A percentile compares a stretch with the other conserved stretches of the same genome.
These are phyloP conservation scores for Lecanosticta acicola DNA, from an alignment of 2,329 filamentous ascomycete species.

Conservation along the genomic window DNA sequence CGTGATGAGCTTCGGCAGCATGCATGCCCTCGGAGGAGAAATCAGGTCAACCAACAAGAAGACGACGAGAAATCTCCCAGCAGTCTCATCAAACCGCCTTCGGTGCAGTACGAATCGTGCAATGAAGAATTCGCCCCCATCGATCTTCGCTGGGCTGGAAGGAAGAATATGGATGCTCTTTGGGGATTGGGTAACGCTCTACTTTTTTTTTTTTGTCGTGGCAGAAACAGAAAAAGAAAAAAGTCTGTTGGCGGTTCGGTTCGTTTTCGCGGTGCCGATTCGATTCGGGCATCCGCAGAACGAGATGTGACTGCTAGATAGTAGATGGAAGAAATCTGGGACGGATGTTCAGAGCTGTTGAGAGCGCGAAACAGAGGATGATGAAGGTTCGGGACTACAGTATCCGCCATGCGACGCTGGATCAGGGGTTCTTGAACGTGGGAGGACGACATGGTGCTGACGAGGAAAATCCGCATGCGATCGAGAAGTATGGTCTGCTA, in stretches of 20 bases:
- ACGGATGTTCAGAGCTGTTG: constrained; percentile 60
- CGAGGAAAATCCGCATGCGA: constrained; percentile 13
- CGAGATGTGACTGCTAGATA: constrained; percentile 1
- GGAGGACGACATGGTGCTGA: constrained; percentile 48
- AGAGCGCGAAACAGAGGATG: constrained; percentile 56
- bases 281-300: background rate
- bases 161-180: constrained; percentile 60
- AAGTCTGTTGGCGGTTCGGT: constrained; percentile 72
- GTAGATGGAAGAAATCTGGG: constrained; percentile 16
- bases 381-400: constrained; percentile 76
- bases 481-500: background rate
- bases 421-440: constrained; percentile 81
- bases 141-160: constrained; percentile 61
- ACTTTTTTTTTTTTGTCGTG: constrained; percentile 51
- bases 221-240: constrained; percentile 65
- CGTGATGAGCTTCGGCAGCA: too few species aligned
- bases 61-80: too few species aligned
- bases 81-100: too few species aligned
- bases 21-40: too few species aligned
- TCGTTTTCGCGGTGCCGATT: constrained; percentile 63
- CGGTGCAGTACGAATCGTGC: too few species aligned
- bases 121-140: too few species aligned
- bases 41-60: too few species aligned
- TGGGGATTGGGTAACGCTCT: constrained; percentile 57
- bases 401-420: constrained; percentile 74